Base-by-base conservation (phyloP, 306 rosid species). In the Dryas drummondii region DNA sequence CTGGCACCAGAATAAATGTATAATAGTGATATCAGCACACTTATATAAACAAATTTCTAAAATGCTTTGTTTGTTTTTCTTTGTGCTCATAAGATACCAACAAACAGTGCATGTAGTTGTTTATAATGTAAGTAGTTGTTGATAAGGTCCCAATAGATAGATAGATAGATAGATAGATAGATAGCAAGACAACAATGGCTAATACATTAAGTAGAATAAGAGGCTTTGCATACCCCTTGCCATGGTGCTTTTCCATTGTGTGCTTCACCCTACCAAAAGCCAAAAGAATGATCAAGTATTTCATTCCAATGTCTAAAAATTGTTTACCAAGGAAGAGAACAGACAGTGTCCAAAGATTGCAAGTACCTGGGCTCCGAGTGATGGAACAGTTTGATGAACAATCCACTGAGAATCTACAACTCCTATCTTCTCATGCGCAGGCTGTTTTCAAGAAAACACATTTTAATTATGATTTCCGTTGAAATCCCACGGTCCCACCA, bases 391-490 rank as follows among this genome's bases (percentile, higher is more conserved):
- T 87, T 94, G 98, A 73, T 94, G 98, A 80, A 94, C 69, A 72
- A 94, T 91, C 98, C 98, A 94, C 65, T 94, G 98, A 70, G 96
- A 84, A 84, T 94, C 98, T 79, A 94, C 98, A 49, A 94, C 98
- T 72, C 98, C 98, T 17, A 94, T 91, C 86, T 94, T 94, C 84
- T 94, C 98, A 71, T 94, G 91, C 17, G 98, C 98, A 77, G 98
- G 98, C 98, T 94, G 84, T 70, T 80, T 71, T 4, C 40, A 53
- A 76, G 65, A 67, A 62, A 15, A 54, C 40, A 64, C 17, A 59
- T 40, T 53, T 81, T 19, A 72, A 71, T 67, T 53, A 55, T 63
- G 71, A 69, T 46, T 57, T 73, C 46, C 40, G 50, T 15, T 70
- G 46, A 48, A 76, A 13, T 45, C 61, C 48, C 40, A 27, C 58